Conservation (phyloP, 805 yeast species). For the Cyberlindnera americana region DNA sequence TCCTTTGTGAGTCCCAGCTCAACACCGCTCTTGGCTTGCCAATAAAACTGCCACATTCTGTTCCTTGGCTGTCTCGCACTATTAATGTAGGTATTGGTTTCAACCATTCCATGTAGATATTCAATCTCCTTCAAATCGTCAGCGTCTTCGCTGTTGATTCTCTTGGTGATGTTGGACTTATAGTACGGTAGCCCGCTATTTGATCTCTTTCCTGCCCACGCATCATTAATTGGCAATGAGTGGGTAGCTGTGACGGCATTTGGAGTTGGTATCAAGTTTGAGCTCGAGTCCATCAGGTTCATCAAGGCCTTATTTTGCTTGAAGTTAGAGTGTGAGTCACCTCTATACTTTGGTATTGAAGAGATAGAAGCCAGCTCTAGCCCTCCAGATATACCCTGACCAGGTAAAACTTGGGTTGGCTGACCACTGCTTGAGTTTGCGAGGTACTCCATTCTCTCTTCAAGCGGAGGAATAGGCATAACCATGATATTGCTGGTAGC, state of each 20-base stretch:
- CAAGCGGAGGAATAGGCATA: conserved; percentile 23
- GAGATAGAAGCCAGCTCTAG: conserved; percentile 25
- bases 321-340: conserved; percentile 5
- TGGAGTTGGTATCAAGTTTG: conserved; percentile 4
- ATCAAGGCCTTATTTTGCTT: conserved; percentile 18
- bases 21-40: conserved; percentile 41
- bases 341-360: conserved; percentile 24
- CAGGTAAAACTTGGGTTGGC: conserved; percentile 26
- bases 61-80: conserved; percentile 39
- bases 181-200: conserved; percentile 43
- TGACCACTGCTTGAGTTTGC: conserved; percentile 19
- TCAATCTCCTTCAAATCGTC: conserved; percentile 44
- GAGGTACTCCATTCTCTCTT: conserved; percentile 26
- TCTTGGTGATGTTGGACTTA: conserved; percentile 24
- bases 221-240: conserved; percentile 18
- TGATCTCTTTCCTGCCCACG: conserved; percentile 25
- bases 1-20: conserved; percentile 31
- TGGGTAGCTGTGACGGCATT: conserved; percentile 8
- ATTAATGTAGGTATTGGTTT: conserved; percentile 41
- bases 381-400: conserved; percentile 30
- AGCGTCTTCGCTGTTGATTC: conserved; percentile 31
- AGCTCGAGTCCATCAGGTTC: conserved; percentile 11
- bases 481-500: background rate
- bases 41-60: conserved; percentile 47
- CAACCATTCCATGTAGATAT: conserved; percentile 46